Evolutionary conservation across 768 basidiomycete genomes (phyloP), one percentile per base, ranked within the genome.

Genomic region (Porphyrellus cyaneotinctus): DNA sequence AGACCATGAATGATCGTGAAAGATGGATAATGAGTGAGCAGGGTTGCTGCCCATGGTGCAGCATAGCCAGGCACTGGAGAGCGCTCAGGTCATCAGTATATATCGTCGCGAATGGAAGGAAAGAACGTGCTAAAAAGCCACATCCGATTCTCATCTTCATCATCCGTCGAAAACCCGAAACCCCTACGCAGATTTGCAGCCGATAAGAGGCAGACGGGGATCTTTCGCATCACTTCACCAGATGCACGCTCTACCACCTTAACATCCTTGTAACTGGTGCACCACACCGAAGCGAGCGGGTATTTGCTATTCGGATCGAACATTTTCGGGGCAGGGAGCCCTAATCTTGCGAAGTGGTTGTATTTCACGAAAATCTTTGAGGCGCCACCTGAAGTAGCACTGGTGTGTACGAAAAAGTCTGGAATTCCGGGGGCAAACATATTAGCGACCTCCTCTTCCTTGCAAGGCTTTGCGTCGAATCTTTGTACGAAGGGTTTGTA

Each of bases 341-440:
- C 15, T 10, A 20, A 22, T 15, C 22, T 20, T 24, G 30, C 31
- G 7, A 7, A 8, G 13, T 51, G 56, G 14, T 43, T 39, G 43
- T 64, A 64, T 20, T 31, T 54, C 11, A 59, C 47, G 0, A 61
- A 12, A 4, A 46, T 9, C 30, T 64, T 61, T 5, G n/a, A n/a
- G 51, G 14, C 2, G n/a, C 38, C 6, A 36, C 62, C 56, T 8
- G 62, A 58, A 10, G 63, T 64, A 10, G 44, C 49, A 10, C 57
- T 64, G 4, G 63, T 57, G 15, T 43, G 10, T 1, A 43, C 51
- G 0, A 64, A 13, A 35, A 36, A 47, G 17, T 46, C 38, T 1
- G 63, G 62, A 11, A 64, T 30, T 17, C 62, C 63, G 2, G 62
- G 63, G 11, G 62, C 38, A 49, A 64, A 48, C 48, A 64, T 41